Evolutionary conservation across 139 green algal species (phyloP).

Genomic region (Chlorella sp.): DNA sequence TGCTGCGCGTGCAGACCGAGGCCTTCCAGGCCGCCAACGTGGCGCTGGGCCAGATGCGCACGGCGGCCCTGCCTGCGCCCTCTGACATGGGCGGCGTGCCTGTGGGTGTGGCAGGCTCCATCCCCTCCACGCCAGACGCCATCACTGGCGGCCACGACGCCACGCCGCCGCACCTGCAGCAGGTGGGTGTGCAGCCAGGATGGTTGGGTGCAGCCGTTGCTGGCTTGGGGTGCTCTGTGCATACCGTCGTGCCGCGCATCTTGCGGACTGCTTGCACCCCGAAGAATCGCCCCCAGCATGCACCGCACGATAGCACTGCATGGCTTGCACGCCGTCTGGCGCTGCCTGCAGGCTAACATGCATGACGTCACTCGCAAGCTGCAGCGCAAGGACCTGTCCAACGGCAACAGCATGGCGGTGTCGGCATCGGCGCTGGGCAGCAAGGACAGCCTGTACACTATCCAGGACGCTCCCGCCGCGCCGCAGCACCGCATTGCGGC

Average conservation of each 20-base stretch:
- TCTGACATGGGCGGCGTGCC: neutral
- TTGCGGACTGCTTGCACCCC: neutral
- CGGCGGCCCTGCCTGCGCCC: slow-evolving; percentile 26
- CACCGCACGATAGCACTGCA: neutral
- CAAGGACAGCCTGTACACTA: slow-evolving; percentile 46
- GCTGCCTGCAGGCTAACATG: slow-evolving; percentile 37
- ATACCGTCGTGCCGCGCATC: neutral
- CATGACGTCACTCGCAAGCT: slow-evolving; percentile 27
- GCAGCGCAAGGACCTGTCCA: slow-evolving; percentile 32
- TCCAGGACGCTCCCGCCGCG: slow-evolving; percentile 40
- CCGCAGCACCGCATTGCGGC: slow-evolving; percentile 43
- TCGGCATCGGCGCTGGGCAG: slow-evolving; percentile 7
- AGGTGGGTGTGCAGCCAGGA: neutral
- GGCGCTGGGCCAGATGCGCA: slow-evolving; percentile 58
- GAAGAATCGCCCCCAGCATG: neutral
- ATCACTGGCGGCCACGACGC: slow-evolving; percentile 18
- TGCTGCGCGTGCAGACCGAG: slow-evolving; percentile 73
- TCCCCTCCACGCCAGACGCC: slow-evolving; percentile 36
- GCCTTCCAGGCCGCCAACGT: slow-evolving; percentile 60
- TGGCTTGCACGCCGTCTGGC: neutral
- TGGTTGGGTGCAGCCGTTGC: neutral
- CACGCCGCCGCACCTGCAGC: slow-evolving; percentile 28
- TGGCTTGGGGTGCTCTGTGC: neutral
- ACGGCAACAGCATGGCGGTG: slow-evolving; percentile 34
- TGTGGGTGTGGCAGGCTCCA: slow-evolving; percentile 17